Evolutionary conservation across 371 early-diverging fungal genomes (phyloP).

Genomic region (Mortierella sp.): DNA sequence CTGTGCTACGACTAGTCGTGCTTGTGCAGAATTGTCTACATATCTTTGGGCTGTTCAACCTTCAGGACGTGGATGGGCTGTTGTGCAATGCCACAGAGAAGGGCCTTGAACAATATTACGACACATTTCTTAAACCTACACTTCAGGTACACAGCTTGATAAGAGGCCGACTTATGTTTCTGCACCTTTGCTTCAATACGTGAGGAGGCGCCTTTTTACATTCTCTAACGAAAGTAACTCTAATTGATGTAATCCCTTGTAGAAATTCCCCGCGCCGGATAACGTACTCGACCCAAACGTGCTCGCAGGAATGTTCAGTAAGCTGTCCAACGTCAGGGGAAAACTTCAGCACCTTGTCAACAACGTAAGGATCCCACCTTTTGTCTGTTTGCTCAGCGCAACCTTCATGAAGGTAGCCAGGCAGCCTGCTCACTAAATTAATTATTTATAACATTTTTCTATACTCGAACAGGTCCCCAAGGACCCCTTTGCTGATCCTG

Average conservation of each 20-base stretch:
- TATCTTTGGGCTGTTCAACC: conserved; percentile 65
- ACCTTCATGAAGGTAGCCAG: background rate
- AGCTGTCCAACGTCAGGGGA: conserved; percentile 66
- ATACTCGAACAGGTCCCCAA: conserved; percentile 62
- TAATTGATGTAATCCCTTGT: background rate
- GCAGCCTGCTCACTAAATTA: background rate
- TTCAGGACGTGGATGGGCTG: conserved; percentile 70
- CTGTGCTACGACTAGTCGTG: conserved; percentile 68
- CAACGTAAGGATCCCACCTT: conserved; percentile 58
- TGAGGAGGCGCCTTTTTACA: background rate
- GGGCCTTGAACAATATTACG: conserved; percentile 67
- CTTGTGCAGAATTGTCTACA: conserved; percentile 69
- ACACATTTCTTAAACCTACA: conserved; percentile 63
- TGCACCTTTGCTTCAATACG: too few relatives aligned
- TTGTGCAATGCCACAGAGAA: conserved; percentile 71
- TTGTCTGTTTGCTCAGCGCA: background rate
- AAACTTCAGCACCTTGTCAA: conserved; percentile 71
- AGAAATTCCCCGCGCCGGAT: conserved; percentile 59
- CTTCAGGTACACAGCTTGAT: conserved; percentile 59
- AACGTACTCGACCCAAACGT: conserved; percentile 73
- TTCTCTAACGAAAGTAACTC: background rate
- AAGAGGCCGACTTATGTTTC: background rate
- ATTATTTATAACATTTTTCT: background rate
- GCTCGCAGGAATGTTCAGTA: conserved; percentile 70
- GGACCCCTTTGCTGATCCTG: conserved; percentile 75